Percentiles rank a stretch among this genome's conserved stretches.
phyloP scores from a whole-genome alignment of 768 basidiomycete genomes.

The Russula ochroleuca region DNA sequence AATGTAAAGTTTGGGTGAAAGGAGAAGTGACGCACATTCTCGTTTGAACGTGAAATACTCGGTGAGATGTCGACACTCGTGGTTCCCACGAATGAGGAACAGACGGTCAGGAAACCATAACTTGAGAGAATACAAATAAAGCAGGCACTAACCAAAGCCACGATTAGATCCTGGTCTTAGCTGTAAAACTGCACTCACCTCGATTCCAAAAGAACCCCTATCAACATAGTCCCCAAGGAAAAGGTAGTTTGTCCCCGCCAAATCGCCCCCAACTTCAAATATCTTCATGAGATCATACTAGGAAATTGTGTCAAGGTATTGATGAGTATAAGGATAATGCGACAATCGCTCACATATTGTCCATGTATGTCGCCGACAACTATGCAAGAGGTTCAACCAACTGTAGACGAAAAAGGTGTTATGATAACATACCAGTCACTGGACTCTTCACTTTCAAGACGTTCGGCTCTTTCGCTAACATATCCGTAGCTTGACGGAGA shows the following conservation, averaged over 20 bases:
- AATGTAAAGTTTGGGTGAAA: neutral
- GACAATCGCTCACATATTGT: constrained; percentile 65
- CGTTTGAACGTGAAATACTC: constrained; percentile 89
- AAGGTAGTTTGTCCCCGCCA: constrained; percentile 76
- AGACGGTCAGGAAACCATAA: constrained; percentile 59
- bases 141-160: constrained; percentile 39
- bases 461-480: constrained; percentile 72
- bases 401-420: neutral
- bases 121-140: constrained; percentile 61
- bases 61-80: constrained; percentile 62
- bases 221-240: constrained; percentile 97
- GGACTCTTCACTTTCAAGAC: constrained; percentile 81
- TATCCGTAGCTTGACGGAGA: constrained; percentile 56
- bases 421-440: constrained; percentile 66
- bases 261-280: constrained; percentile 86
- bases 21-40: constrained; percentile 63
- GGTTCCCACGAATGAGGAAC: constrained; percentile 60
- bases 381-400: constrained; percentile 33
- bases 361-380: constrained; percentile 96
- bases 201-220: constrained; percentile 82
- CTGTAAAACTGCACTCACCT: constrained; percentile 39
- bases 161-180: too few species aligned
- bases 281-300: constrained; percentile 97
- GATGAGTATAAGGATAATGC: neutral
- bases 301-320: neutral